phyloP scores from a whole-genome alignment of 805 yeast genomes.

The Hemisphaericaspora nanyangensis region DNA sequence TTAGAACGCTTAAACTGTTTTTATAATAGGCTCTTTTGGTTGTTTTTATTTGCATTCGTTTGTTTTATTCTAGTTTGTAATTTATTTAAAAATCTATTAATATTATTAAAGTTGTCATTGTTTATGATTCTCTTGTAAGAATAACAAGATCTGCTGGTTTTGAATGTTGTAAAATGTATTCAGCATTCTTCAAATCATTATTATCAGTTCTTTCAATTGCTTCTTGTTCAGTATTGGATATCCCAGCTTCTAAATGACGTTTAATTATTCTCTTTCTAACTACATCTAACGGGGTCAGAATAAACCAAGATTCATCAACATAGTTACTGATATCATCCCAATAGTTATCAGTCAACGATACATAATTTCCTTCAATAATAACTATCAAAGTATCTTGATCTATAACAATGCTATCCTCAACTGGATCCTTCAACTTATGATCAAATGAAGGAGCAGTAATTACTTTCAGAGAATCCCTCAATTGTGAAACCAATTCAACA shows the following conservation, averaged over 20 bases:
- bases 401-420: slow-evolving; percentile 47
- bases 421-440: slow-evolving; percentile 73
- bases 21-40: not conserved
- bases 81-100: not conserved
- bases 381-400: slow-evolving; percentile 48
- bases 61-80: slow-evolving; percentile 1
- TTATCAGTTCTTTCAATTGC: slow-evolving; percentile 49
- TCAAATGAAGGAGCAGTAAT: slow-evolving; percentile 68
- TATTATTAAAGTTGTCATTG: not conserved
- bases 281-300: slow-evolving; percentile 41
- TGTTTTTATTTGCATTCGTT: not conserved
- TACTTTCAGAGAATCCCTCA: slow-evolving; percentile 22
- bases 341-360: slow-evolving; percentile 52
- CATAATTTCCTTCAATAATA: slow-evolving; percentile 74
- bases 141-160: slow-evolving; percentile 14
- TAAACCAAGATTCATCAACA: slow-evolving; percentile 47
- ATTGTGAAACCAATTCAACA: slow-evolving; percentile 18
- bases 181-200: slow-evolving; percentile 67
- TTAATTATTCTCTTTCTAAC: slow-evolving; percentile 58
- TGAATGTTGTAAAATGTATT: slow-evolving; percentile 24
- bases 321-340: slow-evolving; percentile 51
- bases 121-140: slow-evolving; percentile 4
- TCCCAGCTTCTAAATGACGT: slow-evolving; percentile 62
- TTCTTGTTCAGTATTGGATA: slow-evolving; percentile 42
- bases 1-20: slow-evolving; percentile 1